These are phyloP conservation scores for Tetracladium setigerum DNA, from an alignment of 495 filamentous ascomycete species.

Conservation along the genomic window DNA sequence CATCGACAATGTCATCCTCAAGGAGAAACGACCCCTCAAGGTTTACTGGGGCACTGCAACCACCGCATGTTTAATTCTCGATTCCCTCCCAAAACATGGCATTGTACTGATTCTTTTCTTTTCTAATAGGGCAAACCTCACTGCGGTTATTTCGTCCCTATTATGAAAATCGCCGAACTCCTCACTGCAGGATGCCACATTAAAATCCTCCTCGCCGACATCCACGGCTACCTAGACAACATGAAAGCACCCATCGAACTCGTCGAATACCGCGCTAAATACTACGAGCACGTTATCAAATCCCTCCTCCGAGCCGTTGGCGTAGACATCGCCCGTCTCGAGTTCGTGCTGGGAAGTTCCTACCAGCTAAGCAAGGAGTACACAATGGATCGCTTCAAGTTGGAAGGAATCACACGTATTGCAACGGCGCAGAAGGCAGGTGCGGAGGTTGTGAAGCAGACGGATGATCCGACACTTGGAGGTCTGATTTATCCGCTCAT, in stretches of 20 bases:
- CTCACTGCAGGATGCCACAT: slow-evolving; percentile 78
- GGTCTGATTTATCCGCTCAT: slow-evolving; percentile 85
- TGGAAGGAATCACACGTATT: slow-evolving; percentile 48
- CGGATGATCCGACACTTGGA: slow-evolving; percentile 61
- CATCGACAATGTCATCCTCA: slow-evolving; percentile 64
- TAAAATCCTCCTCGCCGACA: slow-evolving; percentile 73
- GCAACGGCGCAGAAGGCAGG: slow-evolving; percentile 80
- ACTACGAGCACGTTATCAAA: slow-evolving; percentile 61
- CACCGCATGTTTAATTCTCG: neutral
- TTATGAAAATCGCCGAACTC: slow-evolving; percentile 84
- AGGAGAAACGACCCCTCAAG: slow-evolving; percentile 59
- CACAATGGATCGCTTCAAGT: slow-evolving; percentile 67
- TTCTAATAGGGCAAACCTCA: slow-evolving; percentile 54
- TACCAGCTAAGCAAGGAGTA: slow-evolving; percentile 71
- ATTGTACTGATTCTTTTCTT: slow-evolving; percentile 57
- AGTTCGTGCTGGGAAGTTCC: slow-evolving; percentile 75
- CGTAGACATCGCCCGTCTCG: slow-evolving; percentile 67
- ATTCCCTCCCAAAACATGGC: slow-evolving; percentile 29
- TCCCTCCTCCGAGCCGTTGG: slow-evolving; percentile 61
- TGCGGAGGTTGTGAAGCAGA: slow-evolving; percentile 90
- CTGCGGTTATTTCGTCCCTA: slow-evolving; percentile 76
- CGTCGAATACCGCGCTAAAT: slow-evolving; percentile 68
- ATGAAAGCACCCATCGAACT: slow-evolving; percentile 82
- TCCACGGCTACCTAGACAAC: slow-evolving; percentile 75
- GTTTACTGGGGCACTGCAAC: slow-evolving; percentile 74